Evolutionary conservation across 1,139 yeast species (phyloP).

Genomic region (Diutina rugosa): DNA sequence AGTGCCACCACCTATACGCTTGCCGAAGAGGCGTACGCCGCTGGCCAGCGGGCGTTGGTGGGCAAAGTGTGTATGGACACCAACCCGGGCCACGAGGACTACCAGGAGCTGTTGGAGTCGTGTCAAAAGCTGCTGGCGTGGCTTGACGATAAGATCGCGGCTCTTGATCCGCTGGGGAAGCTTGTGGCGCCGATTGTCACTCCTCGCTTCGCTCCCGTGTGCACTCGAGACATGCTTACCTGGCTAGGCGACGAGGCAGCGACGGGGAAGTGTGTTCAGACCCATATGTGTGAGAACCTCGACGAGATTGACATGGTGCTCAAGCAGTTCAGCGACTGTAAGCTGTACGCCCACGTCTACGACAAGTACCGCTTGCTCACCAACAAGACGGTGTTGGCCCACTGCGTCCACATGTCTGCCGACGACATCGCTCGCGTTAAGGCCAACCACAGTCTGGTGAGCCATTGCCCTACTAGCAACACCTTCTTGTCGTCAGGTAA

Average conservation of each 20-base stretch:
- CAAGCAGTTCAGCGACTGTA: constrained; percentile 57
- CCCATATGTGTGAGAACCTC: constrained; percentile 76
- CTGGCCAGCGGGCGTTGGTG: constrained; percentile 79
- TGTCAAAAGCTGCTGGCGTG: constrained; percentile 44
- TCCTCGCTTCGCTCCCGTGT: constrained; percentile 91
- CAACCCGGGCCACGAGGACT: constrained; percentile 52
- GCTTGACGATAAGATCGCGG: constrained; percentile 43
- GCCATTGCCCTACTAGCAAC: constrained; percentile 92
- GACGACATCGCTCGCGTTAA: constrained; percentile 50
- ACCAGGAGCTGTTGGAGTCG: constrained; percentile 48
- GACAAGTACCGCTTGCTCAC: constrained; percentile 47
- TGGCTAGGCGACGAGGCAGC: constrained; percentile 52
- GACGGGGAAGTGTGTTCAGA: constrained; percentile 59
- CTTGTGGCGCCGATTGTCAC: constrained; percentile 68
- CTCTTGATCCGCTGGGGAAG: constrained; percentile 27
- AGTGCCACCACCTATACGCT: constrained; percentile 59
- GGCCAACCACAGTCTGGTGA: constrained; percentile 49
- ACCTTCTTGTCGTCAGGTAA: constrained; percentile 85
- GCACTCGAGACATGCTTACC: constrained; percentile 48
- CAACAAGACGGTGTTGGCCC: constrained; percentile 70
- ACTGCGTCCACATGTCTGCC: constrained; percentile 64
- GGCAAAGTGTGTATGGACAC: constrained; percentile 90
- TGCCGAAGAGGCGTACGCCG: constrained; percentile 52
- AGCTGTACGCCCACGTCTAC: constrained; percentile 68
- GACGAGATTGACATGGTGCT: constrained; percentile 69